Base-by-base conservation (phyloP, 192 early-diverging fungal species). In the Borealophlyctis nickersoniae region DNA sequence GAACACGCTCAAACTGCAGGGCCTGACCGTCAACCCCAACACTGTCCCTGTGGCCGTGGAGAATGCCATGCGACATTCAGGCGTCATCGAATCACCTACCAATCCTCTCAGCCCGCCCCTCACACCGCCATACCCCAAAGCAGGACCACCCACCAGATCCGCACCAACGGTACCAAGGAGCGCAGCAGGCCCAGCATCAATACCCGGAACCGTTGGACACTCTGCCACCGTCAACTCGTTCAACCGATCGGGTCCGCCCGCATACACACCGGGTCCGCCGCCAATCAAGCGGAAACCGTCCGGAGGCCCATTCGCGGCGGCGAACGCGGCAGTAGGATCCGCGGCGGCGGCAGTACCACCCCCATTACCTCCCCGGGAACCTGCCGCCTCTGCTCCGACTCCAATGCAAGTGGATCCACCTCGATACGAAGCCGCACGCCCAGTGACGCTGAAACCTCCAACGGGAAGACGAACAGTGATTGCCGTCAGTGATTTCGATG, bases 401-500 rank as follows among this genome's bases (percentile, higher is more conserved):
- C 33, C 57, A 14, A 58, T 33, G 19, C 32, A 24, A 1, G n/a
- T 14, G 22, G 57, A 0, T 2, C 52, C 52, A 5, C 22, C 52
- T 5, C 7, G 11, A 23, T 11, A 7, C 24, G 11, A 13, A 54
- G 27, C 52, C 7, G 19, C 57, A 19, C 23, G 19, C 11, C n/a
- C 34, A 35, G 27, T n/a, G 27, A 33, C 28, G 0, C 28, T 19
- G 9, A 58, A 58, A 62, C 60, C 60, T 9, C 57, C n/a, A n/a
- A n/a, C n/a, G n/a, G n/a, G 36, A 34, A n/a, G 33, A 34, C 27
- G 34, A 0, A 0, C 36, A 9, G 56, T 59, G 19, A 35, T 65
- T 19, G 63, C 63, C 32, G 62, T 60, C 26, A 23, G 26, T 3
- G 63, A 65, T 59, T 65, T 60, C 34, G 63, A 65, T 9, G 23